Percentiles rank a stretch among this genome's conserved stretches.
Conservation (phyloP, 2,329 filamentous ascomycete species). For the Aspergillus udagawae region DNA sequence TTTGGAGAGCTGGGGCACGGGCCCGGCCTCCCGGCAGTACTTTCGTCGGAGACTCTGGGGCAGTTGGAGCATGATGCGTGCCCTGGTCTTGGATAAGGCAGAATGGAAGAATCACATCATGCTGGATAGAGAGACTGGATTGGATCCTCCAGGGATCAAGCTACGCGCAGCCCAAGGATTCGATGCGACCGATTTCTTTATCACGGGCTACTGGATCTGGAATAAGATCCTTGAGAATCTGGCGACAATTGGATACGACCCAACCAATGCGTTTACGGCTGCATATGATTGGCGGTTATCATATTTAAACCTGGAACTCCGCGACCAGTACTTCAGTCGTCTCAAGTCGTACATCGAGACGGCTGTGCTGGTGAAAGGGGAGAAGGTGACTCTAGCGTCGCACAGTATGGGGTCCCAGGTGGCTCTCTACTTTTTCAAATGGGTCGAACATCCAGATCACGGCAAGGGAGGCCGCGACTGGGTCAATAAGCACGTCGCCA, state of each 20-base stretch:
- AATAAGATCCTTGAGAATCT: conserved; percentile 98
- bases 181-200: conserved; percentile 87
- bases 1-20: conserved; percentile 93
- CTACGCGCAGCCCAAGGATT: conserved; percentile 92
- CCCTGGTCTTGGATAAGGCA: conserved; percentile 87
- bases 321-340: conserved; percentile 91
- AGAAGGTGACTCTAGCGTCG: conserved; percentile 81
- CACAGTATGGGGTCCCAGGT: conserved; percentile 99
- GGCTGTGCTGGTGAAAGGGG: conserved; percentile 65
- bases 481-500: conserved; percentile 86
- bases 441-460: conserved; percentile 73
- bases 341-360: conserved; percentile 89
- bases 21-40: conserved; percentile 78
- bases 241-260: conserved; percentile 93
- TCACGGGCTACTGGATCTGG: conserved; percentile 94
- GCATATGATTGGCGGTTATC: conserved; percentile 90
- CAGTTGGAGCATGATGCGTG: conserved; percentile 98
- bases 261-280: conserved; percentile 65
- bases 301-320: conserved; percentile 80
- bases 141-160: conserved; percentile 88
- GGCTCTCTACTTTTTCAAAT: conserved; percentile 73
- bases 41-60: conserved; percentile 95
- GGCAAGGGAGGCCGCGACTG: conserved; percentile 79
- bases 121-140: conserved; percentile 84
- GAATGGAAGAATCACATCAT: conserved; percentile 96